These are phyloP conservation scores for Scheffersomyces insectosa DNA, from an alignment of 1,139 yeast species.

Conservation along the genomic window DNA sequence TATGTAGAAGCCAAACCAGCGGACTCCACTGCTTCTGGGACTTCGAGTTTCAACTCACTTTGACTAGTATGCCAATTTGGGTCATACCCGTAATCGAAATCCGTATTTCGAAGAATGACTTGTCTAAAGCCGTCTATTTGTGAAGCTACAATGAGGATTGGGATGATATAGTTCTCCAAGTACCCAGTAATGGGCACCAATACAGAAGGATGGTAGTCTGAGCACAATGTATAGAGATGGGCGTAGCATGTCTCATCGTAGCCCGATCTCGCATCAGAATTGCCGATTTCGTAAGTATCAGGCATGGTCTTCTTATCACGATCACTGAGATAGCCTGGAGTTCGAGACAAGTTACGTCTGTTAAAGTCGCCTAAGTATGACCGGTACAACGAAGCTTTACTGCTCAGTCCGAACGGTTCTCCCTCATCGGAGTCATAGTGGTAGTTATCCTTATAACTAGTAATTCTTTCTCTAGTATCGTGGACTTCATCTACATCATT, in stretches of 20 bases:
- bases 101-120: constrained; percentile 9
- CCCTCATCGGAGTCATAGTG: too few relatives aligned
- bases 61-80: constrained; percentile 12
- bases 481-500: too few relatives aligned
- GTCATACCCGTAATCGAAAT: constrained; percentile 16
- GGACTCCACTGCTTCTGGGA: constrained; percentile 8
- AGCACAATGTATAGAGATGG: background rate
- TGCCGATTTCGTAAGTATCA: background rate
- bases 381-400: too few relatives aligned
- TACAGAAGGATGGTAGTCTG: constrained; percentile 17
- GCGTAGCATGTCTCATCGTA: constrained; percentile 1
- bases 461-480: too few relatives aligned
- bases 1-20: constrained; percentile 8
- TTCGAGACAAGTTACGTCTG: too few relatives aligned
- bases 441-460: too few relatives aligned
- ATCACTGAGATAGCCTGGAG: constrained; percentile 1
- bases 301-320: background rate
- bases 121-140: constrained; percentile 24
- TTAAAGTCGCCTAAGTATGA: too few relatives aligned
- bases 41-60: constrained; percentile 5
- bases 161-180: constrained; percentile 27
- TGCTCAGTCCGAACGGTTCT: too few relatives aligned
- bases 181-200: constrained; percentile 13
- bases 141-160: constrained; percentile 24
- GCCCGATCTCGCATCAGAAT: background rate